Evolutionary conservation across 164 flowering plant species (phyloP).

Genomic region (Magnolia changhungtana): DNA sequence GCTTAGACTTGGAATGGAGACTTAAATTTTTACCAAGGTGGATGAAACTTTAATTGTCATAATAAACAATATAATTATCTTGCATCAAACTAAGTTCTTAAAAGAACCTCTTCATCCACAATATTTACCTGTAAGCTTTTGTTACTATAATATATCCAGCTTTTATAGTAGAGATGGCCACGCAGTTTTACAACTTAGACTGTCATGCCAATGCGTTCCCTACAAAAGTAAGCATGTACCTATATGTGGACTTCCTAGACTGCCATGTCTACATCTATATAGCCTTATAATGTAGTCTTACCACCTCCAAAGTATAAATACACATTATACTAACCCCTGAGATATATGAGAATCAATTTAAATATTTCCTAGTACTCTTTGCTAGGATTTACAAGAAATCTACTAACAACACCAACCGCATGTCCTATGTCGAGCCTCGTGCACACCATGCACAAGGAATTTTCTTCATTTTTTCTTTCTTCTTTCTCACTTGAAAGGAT

Average conservation of each 20-base stretch:
- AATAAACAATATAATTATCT: neutral
- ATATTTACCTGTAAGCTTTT: neutral
- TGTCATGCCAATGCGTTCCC: too few species aligned
- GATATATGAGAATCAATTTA: neutral
- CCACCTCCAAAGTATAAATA: neutral
- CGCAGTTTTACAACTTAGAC: too few species aligned
- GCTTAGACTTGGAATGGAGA: neutral
- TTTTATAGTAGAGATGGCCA: too few species aligned
- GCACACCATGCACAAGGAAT: too few species aligned
- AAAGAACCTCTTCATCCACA: neutral
- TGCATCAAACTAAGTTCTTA: neutral
- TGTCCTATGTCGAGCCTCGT: neutral
- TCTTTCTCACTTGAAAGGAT: too few species aligned
- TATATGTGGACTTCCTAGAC: neutral
- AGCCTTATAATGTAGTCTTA: neutral
- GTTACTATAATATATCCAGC: neutral
- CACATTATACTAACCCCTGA: neutral
- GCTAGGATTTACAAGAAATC: neutral
- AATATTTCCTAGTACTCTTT: neutral
- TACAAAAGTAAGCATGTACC: too few species aligned
- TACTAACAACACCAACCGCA: neutral
- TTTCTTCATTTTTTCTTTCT: too few species aligned
- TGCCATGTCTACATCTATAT: neutral
- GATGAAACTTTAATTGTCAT: neutral
- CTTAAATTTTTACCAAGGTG: neutral